phyloP scores from a whole-genome alignment of 805 yeast genomes.

The Monosporozyma yasuniensis region DNA sequence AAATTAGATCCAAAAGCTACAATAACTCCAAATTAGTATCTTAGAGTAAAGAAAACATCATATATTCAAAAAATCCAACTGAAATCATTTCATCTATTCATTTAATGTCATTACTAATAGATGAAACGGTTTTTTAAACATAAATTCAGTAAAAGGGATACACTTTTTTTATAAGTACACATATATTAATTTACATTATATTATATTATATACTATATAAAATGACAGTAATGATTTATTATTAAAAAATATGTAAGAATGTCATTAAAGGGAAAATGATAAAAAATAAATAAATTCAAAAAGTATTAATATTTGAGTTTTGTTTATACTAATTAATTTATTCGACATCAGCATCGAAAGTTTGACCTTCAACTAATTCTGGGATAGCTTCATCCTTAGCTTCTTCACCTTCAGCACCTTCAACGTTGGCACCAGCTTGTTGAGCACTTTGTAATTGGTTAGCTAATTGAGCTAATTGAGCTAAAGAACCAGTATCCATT shows the following conservation, averaged over 20 bases:
- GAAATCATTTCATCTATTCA: too few relatives aligned
- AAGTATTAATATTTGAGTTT: too few relatives aligned
- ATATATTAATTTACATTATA: conserved; percentile 1
- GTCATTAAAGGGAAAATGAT: background rate
- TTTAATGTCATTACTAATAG: too few relatives aligned
- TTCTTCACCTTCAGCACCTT: conserved; percentile 38
- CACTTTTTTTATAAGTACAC: conserved; percentile 1
- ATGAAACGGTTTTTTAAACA: too few relatives aligned
- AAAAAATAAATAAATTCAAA: background rate
- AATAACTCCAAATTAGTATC: background rate
- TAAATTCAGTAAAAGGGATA: background rate
- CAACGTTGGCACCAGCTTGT: conserved; percentile 41
- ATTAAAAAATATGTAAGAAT: background rate
- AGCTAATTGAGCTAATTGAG: conserved; percentile 73
- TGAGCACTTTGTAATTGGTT: conserved; percentile 64
- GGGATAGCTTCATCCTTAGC: conserved; percentile 62
- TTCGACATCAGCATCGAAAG: conserved; percentile 34
- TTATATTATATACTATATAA: background rate
- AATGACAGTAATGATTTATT: background rate
- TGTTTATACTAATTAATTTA: conserved; percentile 8
- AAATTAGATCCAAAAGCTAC: background rate
- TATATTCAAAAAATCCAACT: too few relatives aligned
- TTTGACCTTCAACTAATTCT: conserved; percentile 33
- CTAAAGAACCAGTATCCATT: conserved; percentile 90
- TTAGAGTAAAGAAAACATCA: too few relatives aligned